Conservation (phyloP, 331 rosid species). For the Malus hybrid region DNA sequence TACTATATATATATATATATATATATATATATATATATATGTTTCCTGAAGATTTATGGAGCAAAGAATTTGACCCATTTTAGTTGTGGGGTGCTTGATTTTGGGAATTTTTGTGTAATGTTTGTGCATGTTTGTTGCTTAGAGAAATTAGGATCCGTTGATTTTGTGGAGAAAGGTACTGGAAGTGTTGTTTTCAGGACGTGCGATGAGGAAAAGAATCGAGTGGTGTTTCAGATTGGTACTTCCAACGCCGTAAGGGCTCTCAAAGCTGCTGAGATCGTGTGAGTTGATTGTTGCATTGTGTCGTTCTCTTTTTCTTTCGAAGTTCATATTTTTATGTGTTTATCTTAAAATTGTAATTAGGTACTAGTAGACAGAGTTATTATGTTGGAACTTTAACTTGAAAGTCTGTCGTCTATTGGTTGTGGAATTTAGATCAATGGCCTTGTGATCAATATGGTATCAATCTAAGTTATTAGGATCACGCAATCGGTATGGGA, state of each 20-base stretch:
- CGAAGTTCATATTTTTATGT: not conserved
- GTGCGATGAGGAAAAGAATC: conserved; percentile 57
- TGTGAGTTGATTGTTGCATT: conserved; percentile 46
- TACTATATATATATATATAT: no score
- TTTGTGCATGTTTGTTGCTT: conserved; percentile 3
- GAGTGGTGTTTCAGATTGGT: conserved; percentile 85
- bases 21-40: no score
- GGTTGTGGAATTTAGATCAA: not conserved
- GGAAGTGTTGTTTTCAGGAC: conserved; percentile 76
- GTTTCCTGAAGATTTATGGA: not conserved
- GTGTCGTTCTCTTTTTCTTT: not conserved
- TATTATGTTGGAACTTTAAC: not conserved
- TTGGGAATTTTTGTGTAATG: not conserved
- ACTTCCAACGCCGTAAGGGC: conserved; percentile 85
- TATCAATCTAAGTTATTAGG: not conserved
- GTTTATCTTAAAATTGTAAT: not conserved
- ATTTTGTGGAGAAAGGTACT: conserved; percentile 84
- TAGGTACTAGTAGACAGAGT: not conserved
- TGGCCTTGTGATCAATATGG: not conserved
- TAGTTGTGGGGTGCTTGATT: not conserved
- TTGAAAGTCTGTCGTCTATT: not conserved
- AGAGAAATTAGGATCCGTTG: conserved; percentile 57
- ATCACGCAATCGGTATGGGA: not conserved
- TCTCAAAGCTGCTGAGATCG: conserved; percentile 65
- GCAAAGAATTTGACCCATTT: not conserved